A percentile compares a stretch with the other conserved stretches of the same genome.
Conservation (phyloP, 208 protist genomes). For the Giardia muris region DNA sequence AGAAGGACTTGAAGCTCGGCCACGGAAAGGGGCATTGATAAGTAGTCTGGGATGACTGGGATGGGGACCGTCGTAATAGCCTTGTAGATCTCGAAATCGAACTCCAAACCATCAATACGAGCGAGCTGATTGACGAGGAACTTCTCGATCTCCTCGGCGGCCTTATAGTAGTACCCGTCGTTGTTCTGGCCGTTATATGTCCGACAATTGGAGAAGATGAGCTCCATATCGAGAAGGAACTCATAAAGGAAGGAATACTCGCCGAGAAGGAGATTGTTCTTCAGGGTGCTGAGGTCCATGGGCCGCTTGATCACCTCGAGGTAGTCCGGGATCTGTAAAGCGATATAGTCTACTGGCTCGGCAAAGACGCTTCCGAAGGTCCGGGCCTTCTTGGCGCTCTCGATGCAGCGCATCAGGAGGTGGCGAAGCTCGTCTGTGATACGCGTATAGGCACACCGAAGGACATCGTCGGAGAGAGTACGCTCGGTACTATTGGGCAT, state of each 20-base stretch:
- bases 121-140: neutral
- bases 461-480: neutral
- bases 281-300: constrained; percentile 33
- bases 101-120: neutral
- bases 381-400: neutral
- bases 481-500: no score
- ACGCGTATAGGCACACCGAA: neutral
- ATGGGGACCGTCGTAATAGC: neutral
- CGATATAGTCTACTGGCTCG: constrained; percentile 24
- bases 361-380: constrained; percentile 1
- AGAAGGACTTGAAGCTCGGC: neutral
- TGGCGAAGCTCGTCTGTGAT: neutral
- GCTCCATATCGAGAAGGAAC: neutral
- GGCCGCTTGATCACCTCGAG: constrained; percentile 10
- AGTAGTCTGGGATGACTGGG: neutral
- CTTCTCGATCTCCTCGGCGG: neutral
- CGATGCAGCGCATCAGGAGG: neutral
- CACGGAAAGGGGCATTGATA: neutral
- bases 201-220: constrained; percentile 14
- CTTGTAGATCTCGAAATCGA: neutral
- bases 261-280: constrained; percentile 12
- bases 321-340: constrained; percentile 8
- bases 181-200: constrained; percentile 6
- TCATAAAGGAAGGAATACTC: neutral
- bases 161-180: constrained; percentile 13